Evolutionary conservation across 2,329 filamentous ascomycete genomes (phyloP).

Genomic region (Exophiala xenobiotica): DNA sequence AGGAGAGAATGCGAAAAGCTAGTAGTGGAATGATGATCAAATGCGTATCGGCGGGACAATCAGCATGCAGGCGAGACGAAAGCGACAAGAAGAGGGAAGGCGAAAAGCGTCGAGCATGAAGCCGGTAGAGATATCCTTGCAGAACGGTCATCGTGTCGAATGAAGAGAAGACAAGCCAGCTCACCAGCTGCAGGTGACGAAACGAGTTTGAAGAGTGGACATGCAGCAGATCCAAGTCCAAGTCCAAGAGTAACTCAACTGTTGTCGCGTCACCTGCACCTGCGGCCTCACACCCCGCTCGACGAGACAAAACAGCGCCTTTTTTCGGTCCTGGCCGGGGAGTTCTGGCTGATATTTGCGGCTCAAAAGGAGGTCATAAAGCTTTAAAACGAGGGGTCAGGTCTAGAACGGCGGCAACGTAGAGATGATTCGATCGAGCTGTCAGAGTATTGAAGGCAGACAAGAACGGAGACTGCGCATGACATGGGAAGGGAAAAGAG

Average conservation of each 20-base stretch:
- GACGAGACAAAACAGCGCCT: constrained; percentile 9
- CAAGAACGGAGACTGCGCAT: not conserved
- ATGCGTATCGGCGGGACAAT: constrained; percentile 6
- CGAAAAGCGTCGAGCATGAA: constrained; percentile 1
- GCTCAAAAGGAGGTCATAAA: no score
- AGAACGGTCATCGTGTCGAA: constrained; percentile 12
- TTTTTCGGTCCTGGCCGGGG: not conserved
- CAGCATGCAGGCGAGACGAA: not conserved
- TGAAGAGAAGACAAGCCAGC: constrained; percentile 5
- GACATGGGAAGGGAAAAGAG: not conserved
- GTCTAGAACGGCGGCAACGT: not conserved
- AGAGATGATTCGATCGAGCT: not conserved
- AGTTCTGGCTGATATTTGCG: not conserved
- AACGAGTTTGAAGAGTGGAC: constrained; percentile 17
- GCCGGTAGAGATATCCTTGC: constrained; percentile 20
- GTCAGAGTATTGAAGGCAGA: not conserved
- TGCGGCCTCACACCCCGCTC: constrained; percentile 11
- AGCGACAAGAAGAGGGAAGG: not conserved
- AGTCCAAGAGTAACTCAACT: no score
- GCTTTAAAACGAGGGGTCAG: not conserved
- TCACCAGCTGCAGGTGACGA: constrained; percentile 17
- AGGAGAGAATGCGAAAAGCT: not conserved
- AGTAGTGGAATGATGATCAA: not conserved
- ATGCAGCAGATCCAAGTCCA: no score
- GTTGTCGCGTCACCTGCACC: not conserved